A percentile compares a stretch with the other conserved stretches of the same genome.
Evolutionary conservation across 139 green algal genomes (phyloP).

Genomic region (Chlorella sp.): DNA sequence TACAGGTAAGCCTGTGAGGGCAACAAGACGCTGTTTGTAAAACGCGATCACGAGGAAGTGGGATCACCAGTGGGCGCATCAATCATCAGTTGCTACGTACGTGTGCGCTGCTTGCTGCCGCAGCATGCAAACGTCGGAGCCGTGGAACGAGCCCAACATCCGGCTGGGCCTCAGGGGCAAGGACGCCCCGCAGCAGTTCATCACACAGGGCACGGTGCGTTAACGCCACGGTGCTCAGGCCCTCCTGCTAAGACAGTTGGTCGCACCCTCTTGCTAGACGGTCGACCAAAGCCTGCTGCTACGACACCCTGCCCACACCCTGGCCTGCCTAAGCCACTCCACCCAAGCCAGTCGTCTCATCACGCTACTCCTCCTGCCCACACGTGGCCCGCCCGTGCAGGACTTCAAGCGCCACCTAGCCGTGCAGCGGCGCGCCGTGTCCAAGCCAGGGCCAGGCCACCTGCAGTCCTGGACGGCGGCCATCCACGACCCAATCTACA

Average conservation of each 20-base stretch:
- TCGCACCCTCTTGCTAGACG: no score
- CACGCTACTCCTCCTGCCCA: background rate
- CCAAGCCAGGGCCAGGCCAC: background rate
- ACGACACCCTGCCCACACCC: no score
- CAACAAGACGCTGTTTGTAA: no score
- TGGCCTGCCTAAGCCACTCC: background rate
- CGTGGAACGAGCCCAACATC: background rate
- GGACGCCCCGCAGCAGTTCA: background rate
- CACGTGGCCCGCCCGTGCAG: no score
- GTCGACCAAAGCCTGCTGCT: no score
- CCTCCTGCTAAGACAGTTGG: no score
- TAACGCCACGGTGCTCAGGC: background rate
- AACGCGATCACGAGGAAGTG: no score
- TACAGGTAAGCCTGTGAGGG: constrained; percentile 9
- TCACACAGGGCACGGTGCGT: background rate
- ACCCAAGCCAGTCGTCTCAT: background rate
- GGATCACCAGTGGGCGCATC: no score
- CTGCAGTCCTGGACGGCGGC: constrained; percentile 8
- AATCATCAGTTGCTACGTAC: no score
- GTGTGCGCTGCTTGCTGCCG: background rate
- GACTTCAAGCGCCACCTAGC: constrained; percentile 7
- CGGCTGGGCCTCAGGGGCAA: background rate
- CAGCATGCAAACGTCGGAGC: background rate
- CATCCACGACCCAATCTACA: constrained; percentile 1
- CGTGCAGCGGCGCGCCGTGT: background rate